Base-by-base conservation (phyloP, 2,329 filamentous ascomycete genomes). In the Ceratocystis ficicola region DNA sequence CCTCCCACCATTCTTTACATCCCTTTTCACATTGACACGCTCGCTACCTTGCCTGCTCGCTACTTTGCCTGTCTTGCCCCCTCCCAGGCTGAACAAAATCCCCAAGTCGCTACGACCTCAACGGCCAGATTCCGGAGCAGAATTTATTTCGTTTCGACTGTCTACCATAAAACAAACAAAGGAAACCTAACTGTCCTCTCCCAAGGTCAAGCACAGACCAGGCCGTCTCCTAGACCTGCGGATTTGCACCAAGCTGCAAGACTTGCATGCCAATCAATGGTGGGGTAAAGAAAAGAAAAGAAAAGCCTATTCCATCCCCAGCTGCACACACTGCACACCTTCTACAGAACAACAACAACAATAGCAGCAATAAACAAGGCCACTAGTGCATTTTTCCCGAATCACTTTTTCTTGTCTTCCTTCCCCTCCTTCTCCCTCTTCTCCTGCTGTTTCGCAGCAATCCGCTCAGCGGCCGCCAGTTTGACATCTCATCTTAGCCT, bases 201-300 rank as follows among this genome's bases (percentile, higher is more conserved):
- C 10, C 36, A 41, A 41, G 36, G 20, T 6, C 20, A 22, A 52
- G 20, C 4, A 10, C 48, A 52, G 48, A 22, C 25, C 48, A 0
- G 4, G 48, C 15, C 4, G 5, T 41, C 36, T 12, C 36, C 36
- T 41, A 41, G 17, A 25, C 57, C n/a, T 22, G n/a, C 5, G 15
- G 30, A 22, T 22, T 61, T 61, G 36, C 30, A 22, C 44, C 50
- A 25, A 41, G 32, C 48, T n/a, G 22, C 48, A 52, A 25, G 15
- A 17, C 48, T 64, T 60, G 55, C 50, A 22, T 52, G n/a, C 63
- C 46, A 52, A 30, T 15, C 15, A 63, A 63, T 65, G 28, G 65
- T 64, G 65, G 62, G 55, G 65, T 67, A 64, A 67, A 63, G 44
- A 41, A 41, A 41, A 41, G 36, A 15, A 41, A 15, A 41, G 36